Evolutionary conservation across 805 yeast genomes (phyloP), one percentile per base, ranked within the genome.

Genomic region (Myxozyma mucilagina): DNA sequence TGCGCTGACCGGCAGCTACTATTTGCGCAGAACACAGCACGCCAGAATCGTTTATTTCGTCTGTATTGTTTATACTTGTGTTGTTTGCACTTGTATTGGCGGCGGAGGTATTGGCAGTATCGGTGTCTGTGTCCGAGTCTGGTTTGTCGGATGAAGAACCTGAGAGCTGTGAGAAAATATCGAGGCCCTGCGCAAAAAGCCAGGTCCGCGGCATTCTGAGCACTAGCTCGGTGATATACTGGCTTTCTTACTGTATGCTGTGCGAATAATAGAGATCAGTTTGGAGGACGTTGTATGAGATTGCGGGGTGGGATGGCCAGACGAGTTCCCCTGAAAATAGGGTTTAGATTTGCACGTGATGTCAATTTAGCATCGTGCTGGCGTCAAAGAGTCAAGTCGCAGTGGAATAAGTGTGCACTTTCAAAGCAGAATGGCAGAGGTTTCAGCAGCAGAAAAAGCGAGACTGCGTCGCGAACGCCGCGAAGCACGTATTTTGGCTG

Each of bases 391-490:
- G 1, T 18, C 35, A 42, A 9, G 18, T 45, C 8, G 8, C n/a
- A 24, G 29, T 4, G 29, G 29, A 24, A 4, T 24, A 24, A 24
- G 47, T 16, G 10, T 11, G n/a, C 24, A 20, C 18, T 29, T 18
- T 20, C 20, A 20, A 13, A 18, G 31, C 13, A 51, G 16, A 41
- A 44, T 44, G 50, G 18, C 57, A 9, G 65, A 53, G 18, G 39
- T 49, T 31, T 43, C 64, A 8, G 62, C 61, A 4, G 55, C 49
- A 10, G 67, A 65, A 18, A 55, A 60, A 31, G 70, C 70, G 31
- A 42, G 69, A 32, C 38, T 67, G 10, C 66, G 70, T 14, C 63
- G 70, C 24, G 70, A 68, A 51, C 60, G 70, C 11, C 65, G 70
- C 10, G 66, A 66, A 54, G 67, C 68, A 4, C 59, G 54, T 16